Percentiles rank a stretch among this genome's conserved stretches.
Evolutionary conservation across 169 alveolate genomes (phyloP).

Genomic region (Plasmodium relictum): DNA sequence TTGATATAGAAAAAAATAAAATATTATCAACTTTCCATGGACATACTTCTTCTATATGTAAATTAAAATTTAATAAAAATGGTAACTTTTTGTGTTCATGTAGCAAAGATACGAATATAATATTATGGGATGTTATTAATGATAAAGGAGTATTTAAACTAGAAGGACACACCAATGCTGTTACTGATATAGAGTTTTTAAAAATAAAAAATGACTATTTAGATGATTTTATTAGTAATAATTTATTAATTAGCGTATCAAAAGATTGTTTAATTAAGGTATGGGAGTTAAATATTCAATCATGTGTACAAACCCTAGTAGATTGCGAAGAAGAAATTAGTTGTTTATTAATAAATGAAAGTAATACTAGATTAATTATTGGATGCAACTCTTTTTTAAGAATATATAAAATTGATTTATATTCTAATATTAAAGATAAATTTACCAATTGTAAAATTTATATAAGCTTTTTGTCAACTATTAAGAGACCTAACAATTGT

Average conservation of each 20-base stretch:
- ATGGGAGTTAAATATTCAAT: conserved; percentile 89
- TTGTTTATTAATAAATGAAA: conserved; percentile 78
- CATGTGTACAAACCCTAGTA: conserved; percentile 90
- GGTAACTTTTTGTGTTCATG: conserved; percentile 87
- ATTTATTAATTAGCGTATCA: conserved; percentile 84
- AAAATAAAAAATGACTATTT: conserved; percentile 28
- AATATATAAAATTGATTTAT: conserved; percentile 67
- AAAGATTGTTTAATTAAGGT: conserved; percentile 90
- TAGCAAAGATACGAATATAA: conserved; percentile 88
- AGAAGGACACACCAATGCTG: conserved; percentile 89
- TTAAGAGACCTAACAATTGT: conserved; percentile 29
- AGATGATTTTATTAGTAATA: conserved; percentile 36
- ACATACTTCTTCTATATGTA: conserved; percentile 82
- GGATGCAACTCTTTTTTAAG: conserved; percentile 44
- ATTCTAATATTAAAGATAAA: conserved; percentile 25
- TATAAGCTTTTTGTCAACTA: conserved; percentile 34
- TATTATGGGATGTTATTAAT: conserved; percentile 90
- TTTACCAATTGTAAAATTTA: conserved; percentile 44
- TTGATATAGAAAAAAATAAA: conserved; percentile 79
- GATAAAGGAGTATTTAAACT: conserved; percentile 88
- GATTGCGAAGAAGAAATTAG: conserved; percentile 87
- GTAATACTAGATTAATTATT: conserved; percentile 53
- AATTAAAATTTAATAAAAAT: conserved; percentile 76
- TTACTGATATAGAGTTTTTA: conserved; percentile 84
- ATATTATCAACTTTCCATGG: conserved; percentile 83